Conservation (phyloP, 2,329 filamentous ascomycete species). For the Colletotrichum trifolii region DNA sequence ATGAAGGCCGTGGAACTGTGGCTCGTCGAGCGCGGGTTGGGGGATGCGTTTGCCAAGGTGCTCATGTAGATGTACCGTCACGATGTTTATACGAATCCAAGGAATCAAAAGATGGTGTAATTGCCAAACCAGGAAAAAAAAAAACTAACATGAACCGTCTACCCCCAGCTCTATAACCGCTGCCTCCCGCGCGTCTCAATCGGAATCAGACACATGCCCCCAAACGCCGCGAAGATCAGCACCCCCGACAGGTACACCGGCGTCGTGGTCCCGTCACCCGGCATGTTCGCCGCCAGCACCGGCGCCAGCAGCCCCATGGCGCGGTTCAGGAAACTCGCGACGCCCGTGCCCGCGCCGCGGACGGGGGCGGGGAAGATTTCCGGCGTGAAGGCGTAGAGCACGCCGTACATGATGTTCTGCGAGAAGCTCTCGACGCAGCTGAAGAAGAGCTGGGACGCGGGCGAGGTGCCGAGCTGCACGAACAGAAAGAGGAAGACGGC, state of each 20-base stretch:
- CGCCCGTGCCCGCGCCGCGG: slow-evolving; percentile 77
- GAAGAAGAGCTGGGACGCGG: slow-evolving; percentile 70
- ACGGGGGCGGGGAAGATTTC: slow-evolving; percentile 81
- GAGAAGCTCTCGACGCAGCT: slow-evolving; percentile 76
- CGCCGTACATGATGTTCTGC: slow-evolving; percentile 82
- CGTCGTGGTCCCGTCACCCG: slow-evolving; percentile 66
- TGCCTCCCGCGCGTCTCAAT: slow-evolving; percentile 72
- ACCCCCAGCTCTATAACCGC: slow-evolving; percentile 55
- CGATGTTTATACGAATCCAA: not conserved
- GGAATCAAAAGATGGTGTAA: not conserved
- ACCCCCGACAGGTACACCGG: slow-evolving; percentile 68
- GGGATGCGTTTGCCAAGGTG: slow-evolving; percentile 56
- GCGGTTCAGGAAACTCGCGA: slow-evolving; percentile 78
- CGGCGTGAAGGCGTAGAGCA: slow-evolving; percentile 81
- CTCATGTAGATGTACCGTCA: slow-evolving; percentile 40
- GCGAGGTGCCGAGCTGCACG: slow-evolving; percentile 67
- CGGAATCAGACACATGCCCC: slow-evolving; percentile 69
- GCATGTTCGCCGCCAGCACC: slow-evolving; percentile 71
- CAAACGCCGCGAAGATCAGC: slow-evolving; percentile 68
- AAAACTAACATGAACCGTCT: not conserved
- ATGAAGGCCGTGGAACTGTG: slow-evolving; percentile 65
- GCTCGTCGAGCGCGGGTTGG: slow-evolving; percentile 57
- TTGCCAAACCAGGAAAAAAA: not conserved
- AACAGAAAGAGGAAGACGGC: slow-evolving; percentile 78
- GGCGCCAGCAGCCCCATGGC: slow-evolving; percentile 75